These are phyloP conservation scores for Salix exigua DNA, from an alignment of 345 rosid species.

Conservation along the genomic window DNA sequence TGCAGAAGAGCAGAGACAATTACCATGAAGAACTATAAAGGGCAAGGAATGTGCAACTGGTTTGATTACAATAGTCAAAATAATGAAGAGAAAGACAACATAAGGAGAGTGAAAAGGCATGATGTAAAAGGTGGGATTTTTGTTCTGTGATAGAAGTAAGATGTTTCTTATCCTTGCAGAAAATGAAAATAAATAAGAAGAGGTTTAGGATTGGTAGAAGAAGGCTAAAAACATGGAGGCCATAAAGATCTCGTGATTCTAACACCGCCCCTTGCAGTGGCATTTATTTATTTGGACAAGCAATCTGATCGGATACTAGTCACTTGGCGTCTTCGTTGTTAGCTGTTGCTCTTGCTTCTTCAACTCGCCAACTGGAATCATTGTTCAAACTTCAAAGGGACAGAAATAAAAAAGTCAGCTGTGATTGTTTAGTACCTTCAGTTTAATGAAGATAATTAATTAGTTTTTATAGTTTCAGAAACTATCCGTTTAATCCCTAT, in stretches of 20 bases:
- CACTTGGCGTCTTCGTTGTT: neutral
- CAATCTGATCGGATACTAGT: neutral
- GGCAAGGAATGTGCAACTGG: conserved; percentile 53
- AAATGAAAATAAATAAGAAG: too few species aligned
- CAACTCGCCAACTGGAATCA: neutral
- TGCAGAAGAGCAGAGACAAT: neutral
- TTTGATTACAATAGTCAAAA: conserved; percentile 17
- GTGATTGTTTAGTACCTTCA: neutral
- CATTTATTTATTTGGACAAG: neutral
- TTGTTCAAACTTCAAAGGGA: too few species aligned
- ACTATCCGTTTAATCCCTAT: too few species aligned
- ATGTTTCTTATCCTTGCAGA: too few species aligned
- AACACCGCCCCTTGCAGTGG: neutral
- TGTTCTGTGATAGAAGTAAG: neutral
- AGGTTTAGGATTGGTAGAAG: neutral
- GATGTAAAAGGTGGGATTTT: neutral
- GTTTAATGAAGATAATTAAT: neutral
- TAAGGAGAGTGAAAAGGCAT: conserved; percentile 33
- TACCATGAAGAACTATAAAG: conserved; percentile 72
- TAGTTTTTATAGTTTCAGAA: too few species aligned
- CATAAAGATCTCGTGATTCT: neutral
- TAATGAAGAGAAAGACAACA: conserved; percentile 1
- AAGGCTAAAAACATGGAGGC: neutral
- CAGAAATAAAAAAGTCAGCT: too few species aligned
- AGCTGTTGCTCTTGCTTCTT: neutral